Base-by-base conservation (phyloP, 371 early-diverging fungal genomes). In the Funneliformis caledonium region DNA sequence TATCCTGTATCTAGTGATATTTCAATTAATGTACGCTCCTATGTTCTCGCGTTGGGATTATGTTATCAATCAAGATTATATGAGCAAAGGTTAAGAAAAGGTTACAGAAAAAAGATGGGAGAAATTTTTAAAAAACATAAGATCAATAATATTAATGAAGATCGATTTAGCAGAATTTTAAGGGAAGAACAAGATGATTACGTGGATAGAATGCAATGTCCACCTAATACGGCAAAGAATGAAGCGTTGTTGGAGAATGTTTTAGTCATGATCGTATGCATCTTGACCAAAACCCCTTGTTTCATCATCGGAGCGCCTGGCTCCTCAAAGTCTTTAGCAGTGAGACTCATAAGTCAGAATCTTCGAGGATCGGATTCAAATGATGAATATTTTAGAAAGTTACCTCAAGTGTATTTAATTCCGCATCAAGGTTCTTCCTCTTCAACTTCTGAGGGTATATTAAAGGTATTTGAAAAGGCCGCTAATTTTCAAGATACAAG, bases 351-450 rank as follows among this genome's bases (percentile, higher is more conserved):
- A 19, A 81, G 72, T 59, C 70, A 78, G 48, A 81, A 81, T 78
- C 81, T 81, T 48, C 81, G 81, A 65, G 81, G 81, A 26, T 37
- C 62, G 4, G 81, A 81, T 60, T 81, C 81, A 37, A 43, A 67
- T 68, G 81, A 81, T 68, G 69, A 42, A 42, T 81, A 81, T 61
- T 81, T 81, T 48, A 61, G 64, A 77, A 81, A 19, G 42, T 33
- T 77, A 14, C 81, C 81, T 45, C 80, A 80, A 43, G 78, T 81
- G 14, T 78, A 79, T 56, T 33, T 81, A 7, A 81, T 81, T 16
- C 81, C 81, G 2, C 78, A 81, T 68, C 81, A 81, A 81, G 81
- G 81, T 61, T 77, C 78, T 31, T 79, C 81, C 10, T 81, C 78
- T 1, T 81, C 81, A 16, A 81, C 81, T 19, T 81, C 81, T n/a